Percentiles rank a stretch among this genome's conserved stretches.
These are phyloP conservation scores for Nyssa sinensis DNA, from an alignment of 148 eudicot genomes.

Conservation along the genomic window DNA sequence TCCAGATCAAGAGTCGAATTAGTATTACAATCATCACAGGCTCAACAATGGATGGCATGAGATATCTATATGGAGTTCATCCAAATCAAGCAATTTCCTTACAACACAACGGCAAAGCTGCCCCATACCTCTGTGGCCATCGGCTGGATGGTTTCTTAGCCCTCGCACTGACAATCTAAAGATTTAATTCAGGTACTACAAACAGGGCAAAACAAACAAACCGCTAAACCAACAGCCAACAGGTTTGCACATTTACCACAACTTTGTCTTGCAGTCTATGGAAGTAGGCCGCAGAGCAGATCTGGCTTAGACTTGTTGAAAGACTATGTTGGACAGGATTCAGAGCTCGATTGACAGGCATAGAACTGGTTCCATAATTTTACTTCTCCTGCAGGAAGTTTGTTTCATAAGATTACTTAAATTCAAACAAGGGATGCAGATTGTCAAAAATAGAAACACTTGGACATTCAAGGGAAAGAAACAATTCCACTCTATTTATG, in stretches of 20 bases:
- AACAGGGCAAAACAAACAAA: background rate
- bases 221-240: background rate
- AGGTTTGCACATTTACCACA: background rate
- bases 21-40: conserved; percentile 5
- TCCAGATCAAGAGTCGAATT: background rate
- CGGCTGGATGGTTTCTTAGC: background rate
- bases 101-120: background rate
- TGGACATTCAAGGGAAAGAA: background rate
- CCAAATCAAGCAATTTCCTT: conserved; percentile 8
- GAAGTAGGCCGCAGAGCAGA: background rate
- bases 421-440: background rate
- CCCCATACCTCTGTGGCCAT: conserved; percentile 12
- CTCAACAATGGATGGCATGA: background rate
- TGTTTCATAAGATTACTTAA: background rate
- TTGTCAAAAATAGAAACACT: background rate
- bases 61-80: background rate
- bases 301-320: conserved; percentile 11
- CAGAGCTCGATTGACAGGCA: conserved; percentile 12
- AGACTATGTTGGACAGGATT: conserved; percentile 4
- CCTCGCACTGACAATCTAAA: background rate
- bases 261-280: background rate
- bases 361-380: background rate
- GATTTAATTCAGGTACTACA: conserved; percentile 4
- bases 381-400: background rate
- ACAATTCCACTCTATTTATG: background rate